phyloP scores from a whole-genome alignment of 805 yeast genomes.

The Candida insectalens region DNA sequence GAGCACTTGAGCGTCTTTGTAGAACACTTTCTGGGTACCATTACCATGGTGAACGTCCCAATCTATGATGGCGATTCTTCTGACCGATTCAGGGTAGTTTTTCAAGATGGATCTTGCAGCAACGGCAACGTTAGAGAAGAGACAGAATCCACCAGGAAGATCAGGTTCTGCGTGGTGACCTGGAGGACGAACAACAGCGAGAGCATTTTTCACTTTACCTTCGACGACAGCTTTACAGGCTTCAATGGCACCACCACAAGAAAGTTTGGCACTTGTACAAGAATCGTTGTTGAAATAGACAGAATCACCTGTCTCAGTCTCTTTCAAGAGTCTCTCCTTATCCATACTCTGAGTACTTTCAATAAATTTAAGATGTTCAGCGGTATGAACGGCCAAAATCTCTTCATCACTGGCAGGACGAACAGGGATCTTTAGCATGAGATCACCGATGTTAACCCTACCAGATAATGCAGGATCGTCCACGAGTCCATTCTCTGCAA shows the following conservation, averaged over 20 bases:
- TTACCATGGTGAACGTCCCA: slow-evolving; percentile 99
- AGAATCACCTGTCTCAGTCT: slow-evolving; percentile 88
- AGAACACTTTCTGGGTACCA: slow-evolving; percentile 92
- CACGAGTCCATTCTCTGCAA: slow-evolving; percentile 90
- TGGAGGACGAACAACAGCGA: slow-evolving; percentile 96
- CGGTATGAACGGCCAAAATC: slow-evolving; percentile 76
- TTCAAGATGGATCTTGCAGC: slow-evolving; percentile 83
- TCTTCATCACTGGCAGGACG: slow-evolving; percentile 86
- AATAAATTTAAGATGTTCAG: slow-evolving; percentile 67
- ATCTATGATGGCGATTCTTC: slow-evolving; percentile 75
- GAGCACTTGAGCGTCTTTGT: slow-evolving; percentile 80
- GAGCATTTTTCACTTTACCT: slow-evolving; percentile 79
- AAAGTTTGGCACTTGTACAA: slow-evolving; percentile 71
- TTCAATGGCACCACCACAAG: slow-evolving; percentile 96
- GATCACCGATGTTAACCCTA: slow-evolving; percentile 65
- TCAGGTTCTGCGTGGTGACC: slow-evolving; percentile 99
- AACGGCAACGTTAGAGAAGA: slow-evolving; percentile 93
- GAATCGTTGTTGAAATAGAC: slow-evolving; percentile 93
- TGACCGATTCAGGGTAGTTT: slow-evolving; percentile 79
- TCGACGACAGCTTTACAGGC: slow-evolving; percentile 94
- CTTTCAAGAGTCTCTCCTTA: slow-evolving; percentile 64
- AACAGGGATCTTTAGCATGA: slow-evolving; percentile 83
- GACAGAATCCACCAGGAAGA: slow-evolving; percentile 93
- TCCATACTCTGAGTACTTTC: slow-evolving; percentile 70
- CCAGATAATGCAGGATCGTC: slow-evolving; percentile 70